Conservation (phyloP, 345 rosid genomes). For the Cardiospermum halicacabum region DNA sequence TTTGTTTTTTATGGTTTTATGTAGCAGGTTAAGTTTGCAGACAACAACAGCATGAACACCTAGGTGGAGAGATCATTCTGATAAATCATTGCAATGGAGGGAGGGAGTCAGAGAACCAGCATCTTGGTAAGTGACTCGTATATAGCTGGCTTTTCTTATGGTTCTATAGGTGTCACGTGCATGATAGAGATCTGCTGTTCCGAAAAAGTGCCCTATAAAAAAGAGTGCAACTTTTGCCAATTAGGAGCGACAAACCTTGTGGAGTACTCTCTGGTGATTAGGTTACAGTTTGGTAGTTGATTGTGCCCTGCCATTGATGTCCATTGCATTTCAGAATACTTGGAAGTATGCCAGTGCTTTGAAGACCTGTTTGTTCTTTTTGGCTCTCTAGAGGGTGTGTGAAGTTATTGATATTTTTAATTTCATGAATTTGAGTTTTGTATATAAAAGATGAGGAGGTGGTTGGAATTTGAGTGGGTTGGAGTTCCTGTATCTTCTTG, state of each 20-base stretch:
- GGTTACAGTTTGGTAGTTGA: background rate
- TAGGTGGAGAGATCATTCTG: slow-evolving; percentile 1
- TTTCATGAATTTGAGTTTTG: background rate
- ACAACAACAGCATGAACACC: slow-evolving; percentile 25
- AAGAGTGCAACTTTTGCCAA: background rate
- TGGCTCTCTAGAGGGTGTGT: background rate
- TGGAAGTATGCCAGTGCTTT: background rate
- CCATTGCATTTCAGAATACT: background rate
- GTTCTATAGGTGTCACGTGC: slow-evolving; percentile 19
- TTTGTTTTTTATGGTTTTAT: slow-evolving; percentile 17
- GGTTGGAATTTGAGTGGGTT: background rate
- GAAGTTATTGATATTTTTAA: background rate
- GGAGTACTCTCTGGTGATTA: background rate
- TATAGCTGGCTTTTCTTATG: slow-evolving; percentile 17
- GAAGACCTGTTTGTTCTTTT: slow-evolving; percentile 1
- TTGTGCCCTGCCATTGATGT: background rate
- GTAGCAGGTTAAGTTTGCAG: slow-evolving; percentile 36
- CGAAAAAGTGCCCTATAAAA: background rate
- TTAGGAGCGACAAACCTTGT: background rate
- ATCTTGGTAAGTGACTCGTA: slow-evolving; percentile 20
- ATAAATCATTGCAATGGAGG: background rate
- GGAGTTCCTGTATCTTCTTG: background rate
- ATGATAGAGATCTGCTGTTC: background rate
- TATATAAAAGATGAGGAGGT: background rate
- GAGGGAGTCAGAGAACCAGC: slow-evolving; percentile 2